phyloP scores from a whole-genome alignment of 1,284 basidiomycete genomes.

The Vanrija pseudolonga region DNA sequence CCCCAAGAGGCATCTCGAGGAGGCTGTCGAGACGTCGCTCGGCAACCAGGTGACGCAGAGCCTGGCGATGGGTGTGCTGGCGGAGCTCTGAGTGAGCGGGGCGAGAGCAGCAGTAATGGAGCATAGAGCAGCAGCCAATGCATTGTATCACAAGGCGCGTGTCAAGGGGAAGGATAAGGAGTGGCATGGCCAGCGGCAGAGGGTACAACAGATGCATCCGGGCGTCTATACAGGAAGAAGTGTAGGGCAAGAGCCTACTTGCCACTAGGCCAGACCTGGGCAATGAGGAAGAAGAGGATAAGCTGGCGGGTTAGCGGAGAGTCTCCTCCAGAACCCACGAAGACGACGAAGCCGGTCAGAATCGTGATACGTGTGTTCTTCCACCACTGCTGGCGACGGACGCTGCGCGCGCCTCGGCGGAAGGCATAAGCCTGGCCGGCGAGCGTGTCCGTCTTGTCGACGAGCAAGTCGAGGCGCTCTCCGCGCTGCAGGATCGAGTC shows the following conservation, averaged over 20 bases:
- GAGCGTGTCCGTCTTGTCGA: conserved; percentile 96
- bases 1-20: conserved; percentile 92
- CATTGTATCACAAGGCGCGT: conserved; percentile 18
- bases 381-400: conserved; percentile 96
- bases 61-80: conserved; percentile 83
- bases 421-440: conserved; percentile 95
- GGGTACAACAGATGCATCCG: conserved; percentile 9
- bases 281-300: conserved; percentile 71
- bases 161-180: not conserved
- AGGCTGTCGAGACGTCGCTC: conserved; percentile 94
- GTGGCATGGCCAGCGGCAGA: not conserved
- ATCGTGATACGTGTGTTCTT: conserved; percentile 74
- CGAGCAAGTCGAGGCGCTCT: conserved; percentile 90
- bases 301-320: conserved; percentile 52
- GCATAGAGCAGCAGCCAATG: conserved; percentile 12
- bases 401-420: conserved; percentile 77
- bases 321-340: conserved; percentile 57
- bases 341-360: conserved; percentile 65
- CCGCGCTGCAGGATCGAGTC: conserved; percentile 85
- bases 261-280: conserved; percentile 72
- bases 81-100: conserved; percentile 60
- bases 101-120: not conserved
- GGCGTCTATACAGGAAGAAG: conserved; percentile 6
- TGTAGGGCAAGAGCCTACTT: not conserved
- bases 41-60: conserved; percentile 93